Conservation (phyloP, 1,284 basidiomycete genomes). For the Apiotrichum porosum region DNA sequence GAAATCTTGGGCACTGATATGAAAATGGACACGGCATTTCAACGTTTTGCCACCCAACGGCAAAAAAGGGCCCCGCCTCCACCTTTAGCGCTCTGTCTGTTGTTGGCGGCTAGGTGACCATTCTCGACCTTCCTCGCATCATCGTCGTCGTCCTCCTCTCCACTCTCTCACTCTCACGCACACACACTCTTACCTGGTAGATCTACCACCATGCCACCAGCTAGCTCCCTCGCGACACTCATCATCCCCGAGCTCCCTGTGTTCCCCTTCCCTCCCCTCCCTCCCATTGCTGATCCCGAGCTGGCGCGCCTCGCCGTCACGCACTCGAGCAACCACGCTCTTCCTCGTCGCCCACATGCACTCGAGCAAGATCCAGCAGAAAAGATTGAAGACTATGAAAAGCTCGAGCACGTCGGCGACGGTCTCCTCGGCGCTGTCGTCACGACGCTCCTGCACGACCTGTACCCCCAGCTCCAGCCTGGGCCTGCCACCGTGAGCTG, state of each 20-base stretch:
- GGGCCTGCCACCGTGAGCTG: constrained; percentile 35
- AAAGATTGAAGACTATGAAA: constrained; percentile 34
- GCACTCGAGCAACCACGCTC: constrained; percentile 18
- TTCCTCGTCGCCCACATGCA: constrained; percentile 5
- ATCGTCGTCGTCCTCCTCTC: neutral
- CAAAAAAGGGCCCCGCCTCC: no score
- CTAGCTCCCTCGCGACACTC: constrained; percentile 9
- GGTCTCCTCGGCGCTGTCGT: constrained; percentile 26
- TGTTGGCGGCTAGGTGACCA: no score
- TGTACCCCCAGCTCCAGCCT: constrained; percentile 30
- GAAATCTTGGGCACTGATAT: neutral
- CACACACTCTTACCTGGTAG: neutral
- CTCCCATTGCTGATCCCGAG: constrained; percentile 23
- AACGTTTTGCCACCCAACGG: no score
- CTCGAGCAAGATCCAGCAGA: constrained; percentile 8
- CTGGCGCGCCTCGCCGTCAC: constrained; percentile 23
- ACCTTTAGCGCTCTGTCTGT: no score
- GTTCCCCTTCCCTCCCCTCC: constrained; percentile 29
- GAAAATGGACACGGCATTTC: neutral
- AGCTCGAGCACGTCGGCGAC: constrained; percentile 44
- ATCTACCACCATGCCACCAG: neutral
- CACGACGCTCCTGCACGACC: constrained; percentile 34
- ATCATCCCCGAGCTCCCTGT: constrained; percentile 16
- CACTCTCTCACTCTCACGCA: neutral
- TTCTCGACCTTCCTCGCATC: neutral